Conservation (phyloP, 2,329 filamentous ascomycete species). For the Cytospora mali region DNA sequence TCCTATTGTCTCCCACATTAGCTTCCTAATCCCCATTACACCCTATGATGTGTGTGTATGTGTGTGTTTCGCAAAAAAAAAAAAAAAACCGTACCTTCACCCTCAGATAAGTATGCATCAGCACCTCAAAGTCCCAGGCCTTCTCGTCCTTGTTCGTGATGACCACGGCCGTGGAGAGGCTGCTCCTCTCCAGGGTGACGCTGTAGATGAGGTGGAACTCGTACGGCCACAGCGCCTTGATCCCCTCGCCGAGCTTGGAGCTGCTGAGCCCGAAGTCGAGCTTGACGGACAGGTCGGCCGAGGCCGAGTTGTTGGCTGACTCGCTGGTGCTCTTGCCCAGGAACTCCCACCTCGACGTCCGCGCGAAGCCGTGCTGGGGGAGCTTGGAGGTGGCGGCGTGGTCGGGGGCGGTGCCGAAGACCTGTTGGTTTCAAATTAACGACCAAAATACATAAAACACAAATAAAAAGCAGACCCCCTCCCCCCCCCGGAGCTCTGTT, state of each 20-base stretch:
- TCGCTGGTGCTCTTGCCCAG: conserved; percentile 83
- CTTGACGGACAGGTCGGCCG: conserved; percentile 73
- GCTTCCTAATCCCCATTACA: background rate
- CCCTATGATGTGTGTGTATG: background rate
- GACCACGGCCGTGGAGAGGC: conserved; percentile 78
- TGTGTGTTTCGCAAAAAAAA: too few relatives aligned
- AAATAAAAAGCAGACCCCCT: too few relatives aligned
- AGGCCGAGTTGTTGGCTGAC: conserved; percentile 38
- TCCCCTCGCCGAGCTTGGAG: conserved; percentile 68
- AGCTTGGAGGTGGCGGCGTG: conserved; percentile 78
- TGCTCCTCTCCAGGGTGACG: conserved; percentile 77
- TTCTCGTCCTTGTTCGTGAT: conserved; percentile 84
- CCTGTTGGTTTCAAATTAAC: conserved; percentile 48
- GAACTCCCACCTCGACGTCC: conserved; percentile 89
- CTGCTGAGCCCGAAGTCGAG: conserved; percentile 91
- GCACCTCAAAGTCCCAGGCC: conserved; percentile 86
- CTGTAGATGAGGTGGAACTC: conserved; percentile 92
- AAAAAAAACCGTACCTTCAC: conserved; percentile 64
- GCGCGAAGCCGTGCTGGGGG: conserved; percentile 93
- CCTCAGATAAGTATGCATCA: conserved; percentile 89
- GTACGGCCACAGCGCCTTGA: conserved; percentile 76
- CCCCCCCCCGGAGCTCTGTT: too few relatives aligned
- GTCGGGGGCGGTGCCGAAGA: conserved; percentile 81
- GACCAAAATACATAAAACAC: conserved; percentile 2
- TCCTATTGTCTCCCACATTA: conserved; percentile 58